Evolutionary conservation across 768 basidiomycete genomes (phyloP).

Genomic region (Lactarius quietus): DNA sequence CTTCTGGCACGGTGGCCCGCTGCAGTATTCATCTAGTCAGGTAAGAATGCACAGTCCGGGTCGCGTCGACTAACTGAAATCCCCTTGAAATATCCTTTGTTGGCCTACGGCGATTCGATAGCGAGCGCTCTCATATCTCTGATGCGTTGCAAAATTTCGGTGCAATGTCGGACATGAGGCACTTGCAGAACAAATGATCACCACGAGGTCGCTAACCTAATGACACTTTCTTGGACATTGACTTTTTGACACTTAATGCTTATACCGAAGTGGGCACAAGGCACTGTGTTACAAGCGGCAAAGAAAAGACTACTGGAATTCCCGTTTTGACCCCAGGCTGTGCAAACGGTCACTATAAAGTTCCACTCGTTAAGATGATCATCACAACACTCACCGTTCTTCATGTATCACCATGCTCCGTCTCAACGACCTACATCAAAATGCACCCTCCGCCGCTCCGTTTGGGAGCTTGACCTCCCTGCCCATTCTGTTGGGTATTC

Average conservation of each 20-base stretch:
- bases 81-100: too few species aligned
- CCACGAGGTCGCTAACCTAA: neutral
- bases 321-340: neutral
- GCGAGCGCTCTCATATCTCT: too few species aligned
- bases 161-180: neutral
- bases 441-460: neutral
- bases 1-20: too few species aligned
- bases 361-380: neutral
- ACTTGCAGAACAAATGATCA: neutral
- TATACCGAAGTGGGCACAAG: neutral
- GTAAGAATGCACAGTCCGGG: too few species aligned
- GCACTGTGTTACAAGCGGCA: neutral
- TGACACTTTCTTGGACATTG: neutral
- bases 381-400: neutral
- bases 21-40: too few species aligned
- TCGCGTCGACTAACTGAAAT: too few species aligned
- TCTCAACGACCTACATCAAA: neutral
- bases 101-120: too few species aligned
- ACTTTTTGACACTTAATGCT: neutral
- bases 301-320: neutral
- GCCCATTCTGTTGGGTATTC: neutral
- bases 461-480: neutral
- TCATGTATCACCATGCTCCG: neutral
- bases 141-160: neutral
- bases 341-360: neutral